A percentile compares a stretch with the other conserved stretches of the same genome.
Evolutionary conservation across 495 filamentous ascomycete species (phyloP).

Genomic region (Trichoderma parareesei): DNA sequence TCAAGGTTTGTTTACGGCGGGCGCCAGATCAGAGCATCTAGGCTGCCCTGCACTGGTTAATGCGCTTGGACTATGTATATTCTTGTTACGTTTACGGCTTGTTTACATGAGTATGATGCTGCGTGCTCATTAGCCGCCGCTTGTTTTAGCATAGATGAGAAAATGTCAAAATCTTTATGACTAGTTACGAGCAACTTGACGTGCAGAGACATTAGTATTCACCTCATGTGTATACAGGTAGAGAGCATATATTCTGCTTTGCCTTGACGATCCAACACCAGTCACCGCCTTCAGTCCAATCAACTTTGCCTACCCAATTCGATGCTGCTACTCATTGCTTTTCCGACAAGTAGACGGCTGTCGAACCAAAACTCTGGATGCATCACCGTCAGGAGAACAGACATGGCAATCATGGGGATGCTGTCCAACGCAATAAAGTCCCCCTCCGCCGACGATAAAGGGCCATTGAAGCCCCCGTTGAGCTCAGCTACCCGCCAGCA

Average conservation of each 20-base stretch:
- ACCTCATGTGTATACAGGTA: no score
- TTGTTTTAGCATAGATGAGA: not conserved
- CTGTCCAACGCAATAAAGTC: not conserved
- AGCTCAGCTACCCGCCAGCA: not conserved
- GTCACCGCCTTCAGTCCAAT: not conserved
- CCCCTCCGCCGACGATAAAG: not conserved
- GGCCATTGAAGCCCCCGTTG: not conserved
- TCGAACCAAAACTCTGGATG: slow-evolving; percentile 1
- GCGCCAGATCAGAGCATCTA: not conserved
- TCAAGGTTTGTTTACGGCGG: not conserved
- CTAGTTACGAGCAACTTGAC: no score
- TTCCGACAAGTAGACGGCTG: not conserved
- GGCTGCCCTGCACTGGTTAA: not conserved
- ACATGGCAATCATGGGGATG: not conserved
- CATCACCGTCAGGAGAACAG: not conserved
- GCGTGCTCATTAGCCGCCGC: not conserved
- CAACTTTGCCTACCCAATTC: not conserved
- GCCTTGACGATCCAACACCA: no score
- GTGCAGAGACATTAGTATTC: no score
- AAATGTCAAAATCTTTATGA: not conserved
- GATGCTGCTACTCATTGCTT: not conserved
- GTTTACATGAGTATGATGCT: not conserved
- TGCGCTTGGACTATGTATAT: slow-evolving; percentile 3
- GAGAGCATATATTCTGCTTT: no score
- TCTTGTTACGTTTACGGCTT: not conserved